These are phyloP conservation scores for Starmerella bombicola DNA, from an alignment of 805 yeast species.

Conservation along the genomic window DNA sequence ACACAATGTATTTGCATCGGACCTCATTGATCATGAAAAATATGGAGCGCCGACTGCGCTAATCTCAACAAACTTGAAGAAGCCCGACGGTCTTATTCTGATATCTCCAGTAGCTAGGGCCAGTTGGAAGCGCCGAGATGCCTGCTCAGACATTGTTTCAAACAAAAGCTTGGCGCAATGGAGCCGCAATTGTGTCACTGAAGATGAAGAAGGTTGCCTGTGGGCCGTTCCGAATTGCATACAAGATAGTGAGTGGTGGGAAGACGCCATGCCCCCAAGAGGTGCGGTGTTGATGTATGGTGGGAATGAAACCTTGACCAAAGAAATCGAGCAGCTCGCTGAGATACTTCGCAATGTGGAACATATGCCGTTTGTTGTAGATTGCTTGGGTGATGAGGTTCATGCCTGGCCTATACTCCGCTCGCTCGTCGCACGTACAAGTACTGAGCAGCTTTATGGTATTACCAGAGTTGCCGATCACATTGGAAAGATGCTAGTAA, in stretches of 20 bases:
- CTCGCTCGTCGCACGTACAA: slow-evolving; percentile 33
- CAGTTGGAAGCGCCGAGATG: slow-evolving; percentile 8
- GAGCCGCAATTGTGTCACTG: not conserved
- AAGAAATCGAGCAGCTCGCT: slow-evolving; percentile 31
- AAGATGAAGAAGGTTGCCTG: slow-evolving; percentile 2
- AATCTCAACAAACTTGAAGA: not conserved
- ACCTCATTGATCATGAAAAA: not conserved
- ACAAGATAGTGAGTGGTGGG: slow-evolving; percentile 31
- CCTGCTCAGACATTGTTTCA: slow-evolving; percentile 13
- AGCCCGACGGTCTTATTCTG: slow-evolving; percentile 29
- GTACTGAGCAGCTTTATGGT: slow-evolving; percentile 36
- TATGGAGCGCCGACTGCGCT: not conserved
- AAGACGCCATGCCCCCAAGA: slow-evolving; percentile 31
- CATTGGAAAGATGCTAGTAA: slow-evolving; percentile 34
- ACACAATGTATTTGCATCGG: not conserved
- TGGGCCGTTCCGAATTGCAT: slow-evolving; percentile 19
- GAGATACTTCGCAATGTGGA: slow-evolving; percentile 20
- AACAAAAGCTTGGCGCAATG: slow-evolving; percentile 5
- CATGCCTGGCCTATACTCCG: slow-evolving; percentile 41
- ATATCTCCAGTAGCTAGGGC: slow-evolving; percentile 28
- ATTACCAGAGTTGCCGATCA: slow-evolving; percentile 32
- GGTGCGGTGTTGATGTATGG: slow-evolving; percentile 38
- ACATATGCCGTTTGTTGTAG: slow-evolving; percentile 28
- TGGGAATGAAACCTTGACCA: slow-evolving; percentile 32
- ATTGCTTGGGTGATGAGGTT: slow-evolving; percentile 29